Evolutionary conservation across 164 flowering plant species (phyloP), one percentile per base, ranked within the genome.

Genomic region (Houttuynia cordata): DNA sequence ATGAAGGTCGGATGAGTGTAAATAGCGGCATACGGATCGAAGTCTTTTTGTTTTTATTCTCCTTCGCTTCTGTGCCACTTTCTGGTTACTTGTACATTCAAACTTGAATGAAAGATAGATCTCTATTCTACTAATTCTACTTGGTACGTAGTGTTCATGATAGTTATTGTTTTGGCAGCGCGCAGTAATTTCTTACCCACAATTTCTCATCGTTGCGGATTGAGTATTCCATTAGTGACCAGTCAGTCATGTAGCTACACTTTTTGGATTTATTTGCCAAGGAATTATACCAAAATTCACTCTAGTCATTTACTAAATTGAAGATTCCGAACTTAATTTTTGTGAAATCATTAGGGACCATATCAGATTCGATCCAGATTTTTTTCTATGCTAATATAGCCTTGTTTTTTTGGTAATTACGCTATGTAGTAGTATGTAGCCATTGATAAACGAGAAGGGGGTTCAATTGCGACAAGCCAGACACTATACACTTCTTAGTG

Each of bases 1-100:
- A 34, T 57, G 59, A 13, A 19, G 22, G 14, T 30, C 23, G 59
- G 59, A 37, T 34, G 59, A 57, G 59, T 57, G 59, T 57, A 57
- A 30, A 57, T 57, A 57, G 59, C 59, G 59, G 45, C 25, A 18
- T 57, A 57, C 20, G 22, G 20, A 18, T 45, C 17, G 21, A 57
- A n/a, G 20, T 19, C 34, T 34, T 57, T 34, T 10, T 37, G 34
- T 37, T 30, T 37, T 14, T 57, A 12, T 57, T 25, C 12, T 22
- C 24, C 17, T n/a, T 57, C 23, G 17, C 19, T 39, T 37, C 49
- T 57, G 8, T 34, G 45, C 21, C 13, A 17, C 40, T 37, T 57
- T n/a, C 34, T 54, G 22, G 47, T 37, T 45, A 12, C 45, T 57
- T 30, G 45, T 30, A 57, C 25, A 57, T 57, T 34, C 3, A 37